A percentile compares a stretch with the other conserved stretches of the same genome.
Conservation (phyloP, 768 basidiomycete genomes). For the Xanthoconium stramineum region DNA sequence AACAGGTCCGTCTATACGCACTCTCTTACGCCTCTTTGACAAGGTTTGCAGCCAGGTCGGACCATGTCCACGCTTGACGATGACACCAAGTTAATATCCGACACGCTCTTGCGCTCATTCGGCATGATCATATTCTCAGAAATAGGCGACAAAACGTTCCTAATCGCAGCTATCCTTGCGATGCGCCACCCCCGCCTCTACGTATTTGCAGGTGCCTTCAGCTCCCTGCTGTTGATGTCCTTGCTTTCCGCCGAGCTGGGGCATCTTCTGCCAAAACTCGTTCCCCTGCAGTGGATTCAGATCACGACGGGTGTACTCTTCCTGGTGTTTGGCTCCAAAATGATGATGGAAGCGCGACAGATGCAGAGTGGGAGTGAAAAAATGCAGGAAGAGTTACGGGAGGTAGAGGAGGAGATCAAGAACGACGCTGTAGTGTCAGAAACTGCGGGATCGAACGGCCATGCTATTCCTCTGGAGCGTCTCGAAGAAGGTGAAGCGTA, state of each 20-base stretch:
- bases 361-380: slow-evolving; percentile 81
- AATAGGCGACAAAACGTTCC: slow-evolving; percentile 94
- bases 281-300: slow-evolving; percentile 70
- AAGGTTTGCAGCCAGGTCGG: background rate
- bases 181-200: slow-evolving; percentile 86
- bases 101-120: slow-evolving; percentile 76
- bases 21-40: background rate
- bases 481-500: slow-evolving; percentile 64
- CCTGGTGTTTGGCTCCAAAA: slow-evolving; percentile 84
- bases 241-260: slow-evolving; percentile 92
- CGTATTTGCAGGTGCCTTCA: slow-evolving; percentile 88
- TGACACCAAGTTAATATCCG: slow-evolving; percentile 5
- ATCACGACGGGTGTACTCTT: slow-evolving; percentile 78
- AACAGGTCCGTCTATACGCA: slow-evolving; percentile 1
- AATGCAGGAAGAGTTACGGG: slow-evolving; percentile 91
- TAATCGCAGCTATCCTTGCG: slow-evolving; percentile 86
- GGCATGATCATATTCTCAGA: slow-evolving; percentile 90
- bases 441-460: slow-evolving; percentile 28
- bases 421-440: slow-evolving; percentile 60
- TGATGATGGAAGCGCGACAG: slow-evolving; percentile 78
- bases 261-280: slow-evolving; percentile 78
- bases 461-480: slow-evolving; percentile 63
- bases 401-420: slow-evolving; percentile 94
- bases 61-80: slow-evolving; percentile 18
- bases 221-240: slow-evolving; percentile 89